Evolutionary conservation across 2,329 filamentous ascomycete species (phyloP), one percentile per base, ranked within the genome.

Genomic region (Pseudocercospora musae): DNA sequence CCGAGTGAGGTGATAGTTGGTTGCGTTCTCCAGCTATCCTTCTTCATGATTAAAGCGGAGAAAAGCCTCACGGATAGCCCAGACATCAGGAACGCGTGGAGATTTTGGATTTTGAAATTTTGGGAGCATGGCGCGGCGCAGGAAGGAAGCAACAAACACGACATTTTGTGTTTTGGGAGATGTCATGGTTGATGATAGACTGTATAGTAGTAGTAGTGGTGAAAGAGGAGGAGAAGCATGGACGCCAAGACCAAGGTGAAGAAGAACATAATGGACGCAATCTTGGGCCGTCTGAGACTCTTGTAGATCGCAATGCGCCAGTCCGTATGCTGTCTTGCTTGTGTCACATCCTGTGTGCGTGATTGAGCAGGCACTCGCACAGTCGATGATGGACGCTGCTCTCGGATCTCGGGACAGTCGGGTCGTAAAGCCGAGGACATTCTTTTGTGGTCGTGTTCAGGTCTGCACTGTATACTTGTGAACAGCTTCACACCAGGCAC

Each of bases 61-160:
- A 18, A 13, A 40, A n/a, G 37, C 5, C 15, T 40, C 37, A 18
- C 37, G 13, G 37, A 18, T 15, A 15, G 37, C 37, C 7, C 25
- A 23, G 9, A n/a, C 15, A 29, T 25, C 15, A 13, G 21, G 15
- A 6, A 52, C 23, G 48, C 15, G 25, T 10, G 21, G 20, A n/a
- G 25, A 25, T 52, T 52, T n/a, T 54, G 52, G 27, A 54, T 54
- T 54, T 18, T 27, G 31, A 54, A 18, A 54, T 3, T 54, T 37
- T 54, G 52, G 52, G 21, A 54, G 52, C 52, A 54, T 54, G 52
- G 52, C 52, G 52, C 10, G 52, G 52, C 52, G 52, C 52, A 54
- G 21, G 52, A 18, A 25, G 52, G 31, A 54, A 54, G 27, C 52
- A 54, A 40, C 31, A 54, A 40, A 54, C 27, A 54, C 18, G 52